These are phyloP conservation scores for Citrus glauca DNA, from an alignment of 345 rosid species.

Conservation along the genomic window DNA sequence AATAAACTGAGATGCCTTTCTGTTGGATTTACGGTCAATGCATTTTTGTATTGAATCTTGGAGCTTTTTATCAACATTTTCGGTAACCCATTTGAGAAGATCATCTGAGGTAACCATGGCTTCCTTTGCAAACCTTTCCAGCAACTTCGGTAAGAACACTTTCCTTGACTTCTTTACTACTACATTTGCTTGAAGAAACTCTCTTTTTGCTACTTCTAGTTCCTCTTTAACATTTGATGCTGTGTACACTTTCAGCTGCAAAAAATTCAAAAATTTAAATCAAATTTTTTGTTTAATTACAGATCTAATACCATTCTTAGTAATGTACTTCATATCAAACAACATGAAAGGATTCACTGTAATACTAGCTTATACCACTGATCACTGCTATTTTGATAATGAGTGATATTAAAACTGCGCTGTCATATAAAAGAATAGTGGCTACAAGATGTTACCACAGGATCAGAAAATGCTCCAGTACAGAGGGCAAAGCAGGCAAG, in stretches of 20 bases:
- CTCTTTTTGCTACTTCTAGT: conserved; percentile 63
- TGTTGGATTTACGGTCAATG: conserved; percentile 40
- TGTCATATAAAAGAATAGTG: background rate
- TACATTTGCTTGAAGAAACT: conserved; percentile 58
- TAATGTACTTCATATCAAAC: background rate
- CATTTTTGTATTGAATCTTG: conserved; percentile 54
- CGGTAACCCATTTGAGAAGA: conserved; percentile 53
- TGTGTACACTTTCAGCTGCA: conserved; percentile 71
- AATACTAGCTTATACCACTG: background rate
- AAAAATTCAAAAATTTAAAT: background rate
- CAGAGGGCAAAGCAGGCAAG: conserved; percentile 81
- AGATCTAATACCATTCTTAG: no score
- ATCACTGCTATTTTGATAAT: background rate
- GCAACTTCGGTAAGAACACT: conserved; percentile 61
- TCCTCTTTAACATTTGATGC: conserved; percentile 58
- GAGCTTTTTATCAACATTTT: conserved; percentile 62
- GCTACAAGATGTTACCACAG: conserved; percentile 50
- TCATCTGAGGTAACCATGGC: conserved; percentile 51
- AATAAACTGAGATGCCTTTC: conserved; percentile 50
- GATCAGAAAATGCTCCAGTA: conserved; percentile 82
- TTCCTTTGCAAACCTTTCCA: conserved; percentile 74
- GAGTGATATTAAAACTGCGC: background rate
- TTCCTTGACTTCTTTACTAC: conserved; percentile 57
- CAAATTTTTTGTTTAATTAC: no score
- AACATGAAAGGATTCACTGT: background rate